phyloP scores from a whole-genome alignment of 805 yeast species.

The Starmerella tilneyi region DNA sequence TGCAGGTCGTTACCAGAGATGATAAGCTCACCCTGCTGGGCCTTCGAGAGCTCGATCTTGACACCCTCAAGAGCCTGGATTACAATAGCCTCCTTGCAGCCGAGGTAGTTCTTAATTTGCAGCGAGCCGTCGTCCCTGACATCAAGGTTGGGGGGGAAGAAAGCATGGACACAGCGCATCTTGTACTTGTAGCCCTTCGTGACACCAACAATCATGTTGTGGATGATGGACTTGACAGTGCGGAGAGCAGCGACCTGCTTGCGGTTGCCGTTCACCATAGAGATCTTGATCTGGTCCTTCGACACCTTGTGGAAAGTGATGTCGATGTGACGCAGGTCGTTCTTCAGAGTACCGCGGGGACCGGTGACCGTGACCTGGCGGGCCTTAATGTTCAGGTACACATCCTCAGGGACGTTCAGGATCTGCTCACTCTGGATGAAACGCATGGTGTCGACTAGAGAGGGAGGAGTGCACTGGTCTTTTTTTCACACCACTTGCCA shows the following conservation, averaged over 20 bases:
- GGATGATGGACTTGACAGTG: slow-evolving; percentile 90
- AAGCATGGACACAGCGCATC: slow-evolving; percentile 99
- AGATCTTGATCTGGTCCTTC: slow-evolving; percentile 66
- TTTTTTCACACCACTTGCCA: not conserved
- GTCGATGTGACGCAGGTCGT: slow-evolving; percentile 88
- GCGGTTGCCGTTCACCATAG: slow-evolving; percentile 98
- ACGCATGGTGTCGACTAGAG: slow-evolving; percentile 41
- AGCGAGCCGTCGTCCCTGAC: slow-evolving; percentile 64
- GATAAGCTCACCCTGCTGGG: slow-evolving; percentile 89
- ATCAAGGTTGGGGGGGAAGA: slow-evolving; percentile 99
- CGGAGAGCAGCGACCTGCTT: slow-evolving; percentile 99
- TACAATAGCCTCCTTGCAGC: slow-evolving; percentile 94
- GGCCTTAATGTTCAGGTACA: slow-evolving; percentile 81
- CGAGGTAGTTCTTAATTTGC: slow-evolving; percentile 99
- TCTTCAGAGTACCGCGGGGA: slow-evolving; percentile 91
- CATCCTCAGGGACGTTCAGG: slow-evolving; percentile 85
- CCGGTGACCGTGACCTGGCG: slow-evolving; percentile 85
- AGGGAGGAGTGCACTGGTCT: not conserved
- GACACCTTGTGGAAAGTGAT: slow-evolving; percentile 76
- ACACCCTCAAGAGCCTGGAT: slow-evolving; percentile 86
- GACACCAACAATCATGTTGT: slow-evolving; percentile 96
- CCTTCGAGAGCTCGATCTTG: slow-evolving; percentile 63
- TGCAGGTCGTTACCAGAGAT: slow-evolving; percentile 93
- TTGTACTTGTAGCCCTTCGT: slow-evolving; percentile 98
- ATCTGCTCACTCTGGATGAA: slow-evolving; percentile 79